A percentile compares a stretch with the other conserved stretches of the same genome.
phyloP scores from a whole-genome alignment of 1,139 yeast genomes.

The Geotrichum bryndzae region DNA sequence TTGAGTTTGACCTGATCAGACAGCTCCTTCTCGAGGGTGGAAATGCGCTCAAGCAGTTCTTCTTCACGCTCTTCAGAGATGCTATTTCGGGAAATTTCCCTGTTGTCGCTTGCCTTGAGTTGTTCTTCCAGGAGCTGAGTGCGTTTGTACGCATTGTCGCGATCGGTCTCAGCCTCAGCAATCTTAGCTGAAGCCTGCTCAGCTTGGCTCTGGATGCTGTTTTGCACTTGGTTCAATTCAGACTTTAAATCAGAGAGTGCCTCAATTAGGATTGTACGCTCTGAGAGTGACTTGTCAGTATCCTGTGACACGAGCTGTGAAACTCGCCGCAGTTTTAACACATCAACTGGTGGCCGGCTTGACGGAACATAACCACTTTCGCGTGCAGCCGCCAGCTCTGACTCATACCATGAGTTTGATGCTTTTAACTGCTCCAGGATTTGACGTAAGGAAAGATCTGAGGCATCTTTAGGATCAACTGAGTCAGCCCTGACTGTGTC shows the following conservation, averaged over 20 bases:
- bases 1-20: neutral
- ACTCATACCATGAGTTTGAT: conserved; percentile 34
- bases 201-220: conserved; percentile 31
- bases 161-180: conserved; percentile 25
- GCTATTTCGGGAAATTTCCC: neutral
- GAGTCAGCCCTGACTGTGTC: conserved; percentile 8
- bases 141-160: conserved; percentile 22
- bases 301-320: conserved; percentile 31
- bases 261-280: conserved; percentile 29
- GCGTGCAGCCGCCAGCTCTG: conserved; percentile 30
- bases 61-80: neutral
- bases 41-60: neutral
- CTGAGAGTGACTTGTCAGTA: conserved; percentile 25
- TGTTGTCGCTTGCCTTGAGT: neutral
- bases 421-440: conserved; percentile 30
- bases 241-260: conserved; percentile 31
- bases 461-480: neutral
- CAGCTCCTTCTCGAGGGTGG: neutral
- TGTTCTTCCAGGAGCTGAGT: conserved; percentile 10
- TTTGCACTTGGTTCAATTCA: conserved; percentile 33
- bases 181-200: conserved; percentile 33
- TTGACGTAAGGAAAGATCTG: neutral
- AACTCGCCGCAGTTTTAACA: conserved; percentile 29
- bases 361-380: conserved; percentile 29
- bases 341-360: conserved; percentile 30